Evolutionary conservation across 768 basidiomycete genomes (phyloP), one percentile per base, ranked within the genome.

Genomic region (Hebeloma cylindrosporum): DNA sequence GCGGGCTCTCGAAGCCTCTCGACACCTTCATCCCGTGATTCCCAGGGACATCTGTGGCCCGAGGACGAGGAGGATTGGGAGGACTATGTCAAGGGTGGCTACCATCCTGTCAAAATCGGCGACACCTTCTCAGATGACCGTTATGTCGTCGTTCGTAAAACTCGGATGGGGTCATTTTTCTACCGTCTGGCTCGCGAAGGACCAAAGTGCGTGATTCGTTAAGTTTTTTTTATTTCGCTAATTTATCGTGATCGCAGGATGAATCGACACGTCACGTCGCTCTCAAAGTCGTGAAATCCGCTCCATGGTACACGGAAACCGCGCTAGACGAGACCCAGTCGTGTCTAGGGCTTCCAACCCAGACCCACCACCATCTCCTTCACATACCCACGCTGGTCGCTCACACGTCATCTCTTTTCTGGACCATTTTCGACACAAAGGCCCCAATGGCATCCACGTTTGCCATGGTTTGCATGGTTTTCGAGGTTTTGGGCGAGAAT

Each of bases 401-500:
- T 84, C 86, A 14, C 96, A 99, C 63, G 95, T 97, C 65, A 94
- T 99, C 64, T 90, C 88, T 10, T 92, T 98, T 64, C 86, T 98
- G 35, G 95, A 99, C 71, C 93, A 98, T 64, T 99, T 99, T 66
- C 80, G 85, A 20, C 96, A 98, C 69, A 88, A 88, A 50, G 96
- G 96, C 1, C 93, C 93, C 8, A 96, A 99, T 63, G 96, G 96
- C 28, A 85, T 80, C 11, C 96, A 99, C 67, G 89, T 99, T 54
- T n/a, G n/a, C n/a, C n/a, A n/a, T n/a, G n/a, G n/a, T n/a, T n/a
- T 98, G 96, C 77, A 98, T 99, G 96, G 93, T 96, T 10, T 97
- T 97, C 60, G 96, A 99, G 66, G 96, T 98, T 17, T 79, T 99
- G 7, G 96, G 95, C 48, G 95, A 99, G 69, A 97, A 95, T 63